A percentile compares a stretch with the other conserved stretches of the same genome.
These are phyloP conservation scores for Lipomyces chichibuensis DNA, from an alignment of 805 yeast species.

Conservation along the genomic window DNA sequence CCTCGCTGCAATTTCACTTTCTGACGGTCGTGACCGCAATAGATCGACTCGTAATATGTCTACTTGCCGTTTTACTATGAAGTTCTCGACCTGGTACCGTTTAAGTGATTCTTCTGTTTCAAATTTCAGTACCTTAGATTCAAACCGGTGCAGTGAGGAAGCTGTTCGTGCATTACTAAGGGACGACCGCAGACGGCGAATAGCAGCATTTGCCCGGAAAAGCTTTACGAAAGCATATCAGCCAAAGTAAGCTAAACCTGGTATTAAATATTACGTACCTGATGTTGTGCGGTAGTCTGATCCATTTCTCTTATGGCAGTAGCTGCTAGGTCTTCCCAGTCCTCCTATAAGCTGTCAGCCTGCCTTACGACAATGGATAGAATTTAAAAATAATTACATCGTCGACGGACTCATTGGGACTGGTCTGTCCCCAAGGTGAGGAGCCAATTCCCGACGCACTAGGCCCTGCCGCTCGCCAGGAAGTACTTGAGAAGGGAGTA, in stretches of 20 bases:
- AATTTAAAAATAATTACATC: slow-evolving; percentile 4
- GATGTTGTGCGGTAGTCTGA: slow-evolving; percentile 20
- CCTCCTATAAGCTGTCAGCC: slow-evolving; percentile 14
- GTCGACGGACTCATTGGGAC: slow-evolving; percentile 6
- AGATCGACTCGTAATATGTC: slow-evolving; percentile 49
- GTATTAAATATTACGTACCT: slow-evolving; percentile 4
- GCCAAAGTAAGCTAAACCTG: background rate
- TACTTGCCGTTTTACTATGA: slow-evolving; percentile 52
- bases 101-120: slow-evolving; percentile 52
- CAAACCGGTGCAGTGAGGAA: slow-evolving; percentile 40
- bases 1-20: slow-evolving; percentile 43
- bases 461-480: background rate
- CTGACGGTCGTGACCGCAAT: slow-evolving; percentile 32
- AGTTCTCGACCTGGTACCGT: slow-evolving; percentile 54
- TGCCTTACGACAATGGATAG: background rate
- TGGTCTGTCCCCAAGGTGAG: background rate
- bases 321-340: slow-evolving; percentile 30
- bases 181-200: slow-evolving; percentile 17
- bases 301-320: slow-evolving; percentile 23
- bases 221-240: background rate
- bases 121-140: slow-evolving; percentile 49
- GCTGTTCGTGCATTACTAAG: slow-evolving; percentile 15
- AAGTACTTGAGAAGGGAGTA: background rate
- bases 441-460: background rate
- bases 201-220: slow-evolving; percentile 26